Conservation (phyloP, 2,329 filamentous ascomycete genomes). For the Pseudogymnoascus sp. region DNA sequence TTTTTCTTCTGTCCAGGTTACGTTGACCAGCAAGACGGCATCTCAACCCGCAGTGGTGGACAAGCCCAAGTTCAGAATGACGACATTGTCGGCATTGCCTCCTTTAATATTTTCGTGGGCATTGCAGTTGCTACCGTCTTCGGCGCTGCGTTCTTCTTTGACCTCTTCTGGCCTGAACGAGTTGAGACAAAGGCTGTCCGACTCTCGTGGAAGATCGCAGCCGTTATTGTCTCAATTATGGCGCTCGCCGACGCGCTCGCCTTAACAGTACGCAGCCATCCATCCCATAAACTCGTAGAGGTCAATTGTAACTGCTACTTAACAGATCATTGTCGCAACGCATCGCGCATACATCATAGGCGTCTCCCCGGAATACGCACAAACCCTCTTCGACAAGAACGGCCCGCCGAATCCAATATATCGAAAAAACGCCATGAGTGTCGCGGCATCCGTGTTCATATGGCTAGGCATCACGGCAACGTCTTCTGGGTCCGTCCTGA, state of each 20-base stretch:
- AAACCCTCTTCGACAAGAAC: not conserved
- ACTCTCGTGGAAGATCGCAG: constrained; percentile 46
- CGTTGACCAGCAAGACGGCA: constrained; percentile 43
- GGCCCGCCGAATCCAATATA: not conserved
- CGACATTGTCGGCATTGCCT: constrained; percentile 46
- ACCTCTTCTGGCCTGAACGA: constrained; percentile 52
- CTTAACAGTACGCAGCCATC: constrained; percentile 32
- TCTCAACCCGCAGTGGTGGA: constrained; percentile 33
- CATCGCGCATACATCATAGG: constrained; percentile 39
- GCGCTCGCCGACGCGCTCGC: constrained; percentile 41
- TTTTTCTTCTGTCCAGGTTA: constrained; percentile 35
- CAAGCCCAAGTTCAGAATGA: constrained; percentile 43
- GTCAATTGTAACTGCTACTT: not conserved
- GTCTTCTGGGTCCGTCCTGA: not conserved
- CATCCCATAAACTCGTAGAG: not conserved
- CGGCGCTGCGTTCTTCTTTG: constrained; percentile 53
- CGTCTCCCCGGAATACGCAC: constrained; percentile 23
- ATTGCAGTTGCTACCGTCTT: constrained; percentile 51
- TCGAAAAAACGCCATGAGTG: not conserved
- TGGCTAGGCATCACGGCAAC: not conserved
- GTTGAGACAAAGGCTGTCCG: constrained; percentile 41
- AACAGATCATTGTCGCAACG: constrained; percentile 39
- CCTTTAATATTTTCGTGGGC: constrained; percentile 52
- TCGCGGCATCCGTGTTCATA: not conserved
- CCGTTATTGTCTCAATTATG: constrained; percentile 40